Base-by-base conservation (phyloP, 192 early-diverging fungal genomes). In the Linnemannia exigua region DNA sequence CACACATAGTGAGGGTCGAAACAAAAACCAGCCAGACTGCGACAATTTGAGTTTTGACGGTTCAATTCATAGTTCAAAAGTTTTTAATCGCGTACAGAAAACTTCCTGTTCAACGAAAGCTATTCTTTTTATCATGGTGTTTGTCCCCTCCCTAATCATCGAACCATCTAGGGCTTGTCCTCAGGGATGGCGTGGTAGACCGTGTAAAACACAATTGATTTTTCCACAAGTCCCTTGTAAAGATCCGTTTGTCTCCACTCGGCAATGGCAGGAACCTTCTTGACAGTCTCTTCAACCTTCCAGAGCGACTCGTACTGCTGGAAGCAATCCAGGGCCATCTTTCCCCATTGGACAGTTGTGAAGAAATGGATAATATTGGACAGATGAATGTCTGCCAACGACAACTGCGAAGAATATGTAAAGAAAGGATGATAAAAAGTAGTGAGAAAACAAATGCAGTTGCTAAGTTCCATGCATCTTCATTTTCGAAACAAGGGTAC, bases 261-360 rank as follows among this genome's bases (percentile, higher is more conserved):
- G 14, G 20, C 38, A n/a, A 82, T 25, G 4, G n/a, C 68, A 11
- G 74, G 58, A 1, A 75, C 28, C 35, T 72, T 76, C 44, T 82
- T 74, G 16, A 82, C 80, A 41, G 31, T 82, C 70, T 82, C 80
- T 16, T 82, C 72, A 46, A 82, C 80, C 61, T 72, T 82, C 80
- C 80, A 82, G 37, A 82, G 20, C 0, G 70, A 20, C 19, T 66
- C 46, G 46, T 47, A 76, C 16, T 66, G 41, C 14, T 67, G 22
- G 75, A 82, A 72, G 0, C 20, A 38, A 37, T 76, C 75, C 33
- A 76, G n/a, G 0, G 36, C 75, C 75, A 76, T 72, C 52, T 82
- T 36, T 0, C 69, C 75, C 80, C 69, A 76, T n/a, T 74, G 75
- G 12, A 76, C 4, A 1, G 74, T 72, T 16, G 20, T 2, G 37